A percentile compares a stretch with the other conserved stretches of the same genome.
phyloP scores from a whole-genome alignment of 2,329 filamentous ascomycete genomes.

The Westerdykella aurantiaca region DNA sequence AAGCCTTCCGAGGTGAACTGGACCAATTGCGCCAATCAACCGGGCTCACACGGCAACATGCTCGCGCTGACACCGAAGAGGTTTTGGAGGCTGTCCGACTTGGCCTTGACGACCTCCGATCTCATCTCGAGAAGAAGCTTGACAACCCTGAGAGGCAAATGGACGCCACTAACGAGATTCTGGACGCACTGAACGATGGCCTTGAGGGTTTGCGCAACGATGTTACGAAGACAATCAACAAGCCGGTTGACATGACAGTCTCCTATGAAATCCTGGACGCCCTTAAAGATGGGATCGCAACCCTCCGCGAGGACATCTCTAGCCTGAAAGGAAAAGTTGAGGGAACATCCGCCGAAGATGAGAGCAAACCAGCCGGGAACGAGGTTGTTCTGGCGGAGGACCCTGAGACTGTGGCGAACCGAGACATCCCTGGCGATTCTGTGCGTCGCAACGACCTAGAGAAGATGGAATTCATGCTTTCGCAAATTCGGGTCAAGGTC shows the following conservation, averaged over 20 bases:
- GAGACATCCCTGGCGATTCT: constrained; percentile 40
- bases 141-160: constrained; percentile 50
- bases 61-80: constrained; percentile 44
- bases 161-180: constrained; percentile 52
- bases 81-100: constrained; percentile 46
- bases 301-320: constrained; percentile 72
- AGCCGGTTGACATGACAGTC: constrained; percentile 73
- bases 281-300: constrained; percentile 73
- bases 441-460: constrained; percentile 71
- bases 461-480: constrained; percentile 76
- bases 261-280: constrained; percentile 88
- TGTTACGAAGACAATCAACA: constrained; percentile 67
- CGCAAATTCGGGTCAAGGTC: constrained; percentile 76
- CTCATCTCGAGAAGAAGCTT: constrained; percentile 48
- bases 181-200: constrained; percentile 61
- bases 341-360: constrained; percentile 46
- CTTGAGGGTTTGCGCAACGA: constrained; percentile 71
- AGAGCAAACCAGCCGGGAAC: constrained; percentile 46
- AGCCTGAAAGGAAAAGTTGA: constrained; percentile 57
- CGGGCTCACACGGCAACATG: constrained; percentile 37
- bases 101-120: constrained; percentile 46
- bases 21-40: constrained; percentile 44
- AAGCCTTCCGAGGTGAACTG: constrained; percentile 48
- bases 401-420: constrained; percentile 41
- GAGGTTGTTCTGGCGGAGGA: constrained; percentile 55